Evolutionary conservation across 1,139 yeast species (phyloP).

Genomic region (Protomyces macrosporus): DNA sequence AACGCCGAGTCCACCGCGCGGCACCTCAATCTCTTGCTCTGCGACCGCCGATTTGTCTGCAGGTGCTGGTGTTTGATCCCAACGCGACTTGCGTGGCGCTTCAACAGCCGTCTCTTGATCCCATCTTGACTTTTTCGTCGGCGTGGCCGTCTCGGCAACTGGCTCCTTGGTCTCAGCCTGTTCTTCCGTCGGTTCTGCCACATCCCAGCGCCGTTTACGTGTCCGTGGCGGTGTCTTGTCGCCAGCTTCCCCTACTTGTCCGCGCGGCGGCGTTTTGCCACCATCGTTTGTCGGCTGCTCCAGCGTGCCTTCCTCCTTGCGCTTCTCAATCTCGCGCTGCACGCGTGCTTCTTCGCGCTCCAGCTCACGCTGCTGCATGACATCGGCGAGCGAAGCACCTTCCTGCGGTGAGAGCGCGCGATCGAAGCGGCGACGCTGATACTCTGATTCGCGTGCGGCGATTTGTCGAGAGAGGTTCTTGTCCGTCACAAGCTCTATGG

Average conservation of each 20-base stretch:
- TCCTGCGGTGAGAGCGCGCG: conserved; percentile 36
- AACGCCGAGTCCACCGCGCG: conserved; percentile 42
- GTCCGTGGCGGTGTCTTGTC: conserved; percentile 30
- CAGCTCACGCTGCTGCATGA: conserved; percentile 37
- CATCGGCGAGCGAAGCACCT: conserved; percentile 33
- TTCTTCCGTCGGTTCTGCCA: conserved; percentile 7
- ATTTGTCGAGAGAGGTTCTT: conserved; percentile 34
- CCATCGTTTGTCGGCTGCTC: background rate
- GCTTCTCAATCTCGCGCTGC: conserved; percentile 34
- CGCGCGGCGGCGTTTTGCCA: conserved; percentile 35
- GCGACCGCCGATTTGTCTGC: conserved; percentile 27
- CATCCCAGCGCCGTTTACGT: conserved; percentile 31
- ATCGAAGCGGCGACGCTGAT: conserved; percentile 44
- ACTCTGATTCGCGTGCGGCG: conserved; percentile 41
- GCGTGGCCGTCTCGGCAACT: conserved; percentile 29
- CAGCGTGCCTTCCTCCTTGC: conserved; percentile 19
- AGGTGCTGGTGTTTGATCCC: conserved; percentile 37
- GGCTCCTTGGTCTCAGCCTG: background rate
- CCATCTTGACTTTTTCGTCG: conserved; percentile 33
- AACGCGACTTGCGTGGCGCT: conserved; percentile 32
- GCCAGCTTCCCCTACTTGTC: conserved; percentile 28
- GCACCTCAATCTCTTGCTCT: conserved; percentile 32
- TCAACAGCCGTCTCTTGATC: conserved; percentile 33
- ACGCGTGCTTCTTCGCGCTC: conserved; percentile 39
- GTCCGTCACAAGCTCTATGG: conserved; percentile 28